Evolutionary conservation across 805 yeast genomes (phyloP), one percentile per base, ranked within the genome.

Genomic region (Nakazawaea laoshanensis): DNA sequence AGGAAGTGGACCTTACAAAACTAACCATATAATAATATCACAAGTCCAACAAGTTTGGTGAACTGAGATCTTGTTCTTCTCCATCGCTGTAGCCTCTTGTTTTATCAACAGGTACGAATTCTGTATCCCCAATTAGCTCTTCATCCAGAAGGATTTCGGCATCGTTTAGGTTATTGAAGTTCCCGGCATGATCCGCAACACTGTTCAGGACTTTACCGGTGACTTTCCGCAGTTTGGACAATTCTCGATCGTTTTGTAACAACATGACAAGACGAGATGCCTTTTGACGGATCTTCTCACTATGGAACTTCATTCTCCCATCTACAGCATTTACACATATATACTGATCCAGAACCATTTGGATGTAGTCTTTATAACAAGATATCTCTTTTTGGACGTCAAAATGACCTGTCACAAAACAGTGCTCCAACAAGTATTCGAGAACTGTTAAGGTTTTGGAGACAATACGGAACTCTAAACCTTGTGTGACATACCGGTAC

Each of bases 381-480:
- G 33, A 29, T 3, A 52, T 27, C 8, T 47, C 49, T 5, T 35
- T 37, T 5, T 30, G 27, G 10, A 53, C 34, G 36, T 53, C 59
- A 32, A 39, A 50, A 5, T 36, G 27, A n/a, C n/a, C n/a, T 12
- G 31, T 30, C 4, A 21, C 27, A 35, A 39, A 51, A 36, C 59
- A 50, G 35, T 52, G 42, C n/a, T 50, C 20, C 8, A 48, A 27
- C 4, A 53, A 32, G 29, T 48, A 47, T 28, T 52, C 55, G 21
- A 50, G 29, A 11, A 51, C 29, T 18, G 36, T 42, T 12, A 53
- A 36, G 28, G 55, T 46, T 38, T 52, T 53, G 14, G 44, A 33
- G 10, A 52, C 35, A 7, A 46, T 46, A 11, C 48, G 36, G 36
- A 42, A 48, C 31, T 52, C 59, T 27, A 46, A 44, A 2, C 59